Conservation (phyloP, 306 rosid genomes). For the Acacia melanoxylon region DNA sequence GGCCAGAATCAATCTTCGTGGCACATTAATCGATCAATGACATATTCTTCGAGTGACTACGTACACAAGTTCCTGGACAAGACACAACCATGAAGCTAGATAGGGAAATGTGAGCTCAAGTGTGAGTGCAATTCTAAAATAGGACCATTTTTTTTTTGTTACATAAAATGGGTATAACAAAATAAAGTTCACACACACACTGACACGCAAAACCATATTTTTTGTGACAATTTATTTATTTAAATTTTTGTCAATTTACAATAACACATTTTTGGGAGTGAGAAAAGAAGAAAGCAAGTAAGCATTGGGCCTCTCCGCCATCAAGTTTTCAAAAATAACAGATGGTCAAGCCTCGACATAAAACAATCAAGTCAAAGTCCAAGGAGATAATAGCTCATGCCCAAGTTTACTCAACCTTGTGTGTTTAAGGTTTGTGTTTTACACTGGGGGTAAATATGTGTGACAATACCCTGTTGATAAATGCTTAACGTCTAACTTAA, state of each 20-base stretch:
- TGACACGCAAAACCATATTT: background rate
- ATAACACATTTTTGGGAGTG: background rate
- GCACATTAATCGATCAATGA: background rate
- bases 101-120: background rate
- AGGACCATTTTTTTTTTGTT: background rate
- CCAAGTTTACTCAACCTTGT: background rate
- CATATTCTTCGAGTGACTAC: too few relatives aligned
- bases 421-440: too few relatives aligned
- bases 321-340: background rate
- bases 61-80: background rate
- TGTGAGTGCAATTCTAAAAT: background rate
- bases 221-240: background rate
- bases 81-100: background rate
- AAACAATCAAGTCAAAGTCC: background rate
- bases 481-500: too few relatives aligned
- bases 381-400: background rate
- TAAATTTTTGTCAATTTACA: background rate
- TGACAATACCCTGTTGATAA: too few relatives aligned
- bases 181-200: background rate
- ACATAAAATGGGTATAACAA: too few relatives aligned
- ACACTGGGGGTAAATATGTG: background rate
- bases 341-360: background rate
- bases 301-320: background rate
- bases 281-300: background rate
- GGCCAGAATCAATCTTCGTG: background rate